Evolutionary conservation across 306 rosid genomes (phyloP), one percentile per base, ranked within the genome.

Genomic region (Cucumis cinereus): DNA sequence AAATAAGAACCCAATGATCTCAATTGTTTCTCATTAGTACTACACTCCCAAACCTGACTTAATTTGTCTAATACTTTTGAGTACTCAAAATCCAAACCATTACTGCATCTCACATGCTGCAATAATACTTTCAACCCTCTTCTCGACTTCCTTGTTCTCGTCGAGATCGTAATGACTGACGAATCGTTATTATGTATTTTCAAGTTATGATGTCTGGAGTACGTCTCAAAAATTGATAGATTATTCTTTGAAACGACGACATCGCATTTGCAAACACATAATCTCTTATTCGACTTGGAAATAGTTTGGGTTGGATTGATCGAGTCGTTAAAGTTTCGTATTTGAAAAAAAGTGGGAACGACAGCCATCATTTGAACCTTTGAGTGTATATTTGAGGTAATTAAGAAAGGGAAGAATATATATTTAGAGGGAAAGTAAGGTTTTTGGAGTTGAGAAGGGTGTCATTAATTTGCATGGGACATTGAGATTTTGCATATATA

Each of bases 1-100:
- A 91, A 90, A 75, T 90, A 90, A 50, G 91, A 87, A 77, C 84
- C 88, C 71, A 93, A 76, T 9, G 89, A 85, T 47, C 88, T 84
- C 75, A 93, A 77, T 7, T 91, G 96, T 76, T 86, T 83, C 85
- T 85, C 77, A 49, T 64, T 66, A 36, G 78, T 43, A 20, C 76
- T 57, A 74, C 4, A 69, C 56, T 69, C 57, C 74, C 74, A 24
- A 43, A 45, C 57, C 24, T 23, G 28, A 7, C n/a, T 38, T 40
- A 66, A 15, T 20, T 38, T 20, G 20, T 66, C 7, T 3, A 14
- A 20, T 38, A 35, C 28, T 5, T 66, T 19, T 10, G 73, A 30
- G 35, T 30, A 11, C 5, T 67, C 73, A 12, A 20, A 66, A 38
- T 38, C 14, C 52, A 40, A 66, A 26, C 45, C 38, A 64, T 16